Conservation (phyloP, 202 grass and related monocot genomes). For the Thinopyrum obtusiflorum region DNA sequence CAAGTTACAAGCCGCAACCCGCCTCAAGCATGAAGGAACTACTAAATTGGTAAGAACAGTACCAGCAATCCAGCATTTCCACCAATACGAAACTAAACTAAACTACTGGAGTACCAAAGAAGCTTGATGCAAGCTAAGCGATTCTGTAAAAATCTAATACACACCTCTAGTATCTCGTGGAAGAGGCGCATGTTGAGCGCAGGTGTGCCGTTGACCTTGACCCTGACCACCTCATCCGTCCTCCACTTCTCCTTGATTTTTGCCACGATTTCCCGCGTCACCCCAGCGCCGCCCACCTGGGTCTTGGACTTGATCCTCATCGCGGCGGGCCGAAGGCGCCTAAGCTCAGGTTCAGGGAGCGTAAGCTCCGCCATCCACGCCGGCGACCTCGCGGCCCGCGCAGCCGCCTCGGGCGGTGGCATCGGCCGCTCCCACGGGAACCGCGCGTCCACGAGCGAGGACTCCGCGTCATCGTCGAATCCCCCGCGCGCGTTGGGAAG, state of each 20-base stretch:
- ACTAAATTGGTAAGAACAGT: background rate
- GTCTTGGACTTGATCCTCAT: conserved; percentile 79
- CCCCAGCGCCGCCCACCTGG: conserved; percentile 73
- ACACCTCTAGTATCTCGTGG: conserved; percentile 90
- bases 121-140: background rate
- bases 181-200: conserved; percentile 93
- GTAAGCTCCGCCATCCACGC: conserved; percentile 84
- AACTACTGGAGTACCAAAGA: background rate
- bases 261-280: conserved; percentile 74
- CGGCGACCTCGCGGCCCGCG: conserved; percentile 42
- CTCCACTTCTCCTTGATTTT: conserved; percentile 83
- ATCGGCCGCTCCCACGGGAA: conserved; percentile 88
- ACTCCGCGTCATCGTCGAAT: conserved; percentile 45
- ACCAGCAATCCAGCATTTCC: conserved; percentile 4
- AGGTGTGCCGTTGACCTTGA: conserved; percentile 71
- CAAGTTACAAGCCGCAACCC: background rate
- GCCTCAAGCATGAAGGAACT: background rate
- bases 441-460: conserved; percentile 49
- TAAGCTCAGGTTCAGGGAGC: conserved; percentile 66
- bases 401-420: conserved; percentile 38
- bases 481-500: conserved; percentile 65
- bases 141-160: background rate
- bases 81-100: background rate
- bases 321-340: conserved; percentile 70
- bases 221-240: conserved; percentile 75